A percentile compares a stretch with the other conserved stretches of the same genome.
Evolutionary conservation across 1,139 yeast species (phyloP).

Genomic region (Eremothecium gossypii): DNA sequence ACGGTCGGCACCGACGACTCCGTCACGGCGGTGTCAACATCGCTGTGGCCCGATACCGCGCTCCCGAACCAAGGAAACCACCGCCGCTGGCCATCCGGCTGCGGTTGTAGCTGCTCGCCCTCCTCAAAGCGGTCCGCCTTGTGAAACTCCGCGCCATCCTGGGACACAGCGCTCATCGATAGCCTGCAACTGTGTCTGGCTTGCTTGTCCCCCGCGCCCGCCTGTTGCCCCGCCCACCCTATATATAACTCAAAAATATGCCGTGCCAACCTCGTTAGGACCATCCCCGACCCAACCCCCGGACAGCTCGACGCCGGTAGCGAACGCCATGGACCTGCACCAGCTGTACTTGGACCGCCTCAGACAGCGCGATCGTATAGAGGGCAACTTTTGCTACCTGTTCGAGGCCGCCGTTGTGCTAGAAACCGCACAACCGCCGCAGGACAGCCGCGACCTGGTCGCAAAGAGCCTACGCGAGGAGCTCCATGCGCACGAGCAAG

Average conservation of each 20-base stretch:
- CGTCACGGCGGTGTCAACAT: not conserved
- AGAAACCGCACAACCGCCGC: not conserved
- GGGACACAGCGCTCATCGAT: no score
- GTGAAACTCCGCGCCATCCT: no score
- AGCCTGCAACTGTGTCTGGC: no score
- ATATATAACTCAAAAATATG: no score
- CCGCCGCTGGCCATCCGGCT: not conserved
- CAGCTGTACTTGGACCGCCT: not conserved
- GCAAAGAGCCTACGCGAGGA: constrained; percentile 11
- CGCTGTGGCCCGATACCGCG: no score
- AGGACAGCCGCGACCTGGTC: constrained; percentile 5
- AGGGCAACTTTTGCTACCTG: constrained; percentile 16
- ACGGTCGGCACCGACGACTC: not conserved
- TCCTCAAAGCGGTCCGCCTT: no score
- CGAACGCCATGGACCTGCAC: not conserved
- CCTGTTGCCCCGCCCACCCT: no score
- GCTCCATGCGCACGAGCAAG: constrained; percentile 13
- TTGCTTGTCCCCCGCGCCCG: no score
- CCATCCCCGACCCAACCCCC: not conserved
- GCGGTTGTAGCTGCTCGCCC: no score
- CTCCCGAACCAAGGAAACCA: not conserved
- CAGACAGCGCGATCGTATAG: constrained; percentile 14
- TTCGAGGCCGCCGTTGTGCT: constrained; percentile 2
- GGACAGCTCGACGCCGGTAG: not conserved
- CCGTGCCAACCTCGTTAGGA: no score